Conservation (phyloP, 1,284 basidiomycete genomes). For the Peniophora sp. region DNA sequence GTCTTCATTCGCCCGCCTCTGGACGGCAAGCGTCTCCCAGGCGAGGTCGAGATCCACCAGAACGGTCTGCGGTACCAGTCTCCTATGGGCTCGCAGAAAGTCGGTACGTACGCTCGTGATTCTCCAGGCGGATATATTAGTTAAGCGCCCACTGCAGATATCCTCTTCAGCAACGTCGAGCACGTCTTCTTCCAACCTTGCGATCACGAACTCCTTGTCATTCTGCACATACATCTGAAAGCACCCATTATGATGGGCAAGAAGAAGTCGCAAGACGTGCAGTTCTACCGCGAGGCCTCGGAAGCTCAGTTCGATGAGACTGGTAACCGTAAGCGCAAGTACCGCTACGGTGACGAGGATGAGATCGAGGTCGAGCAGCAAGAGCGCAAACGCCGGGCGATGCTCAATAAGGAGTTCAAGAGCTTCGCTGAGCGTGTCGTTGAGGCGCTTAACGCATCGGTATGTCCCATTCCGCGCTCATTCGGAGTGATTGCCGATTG, state of each 20-base stretch:
- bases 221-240: conserved; percentile 91
- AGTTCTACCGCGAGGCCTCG: conserved; percentile 97
- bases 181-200: conserved; percentile 99
- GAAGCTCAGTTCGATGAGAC: conserved; percentile 99
- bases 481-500: not conserved
- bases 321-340: conserved; percentile 96
- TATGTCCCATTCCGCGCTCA: conserved; percentile 26
- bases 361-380: conserved; percentile 99
- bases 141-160: conserved; percentile 42
- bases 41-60: conserved; percentile 96
- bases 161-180: conserved; percentile 96
- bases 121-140: not conserved
- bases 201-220: conserved; percentile 92
- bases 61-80: conserved; percentile 95
- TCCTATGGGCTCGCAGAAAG: conserved; percentile 82
- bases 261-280: conserved; percentile 97
- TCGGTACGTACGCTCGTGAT: conserved; percentile 55
- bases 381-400: conserved; percentile 82
- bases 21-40: conserved; percentile 88
- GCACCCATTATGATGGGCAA: conserved; percentile 98
- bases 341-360: conserved; percentile 97
- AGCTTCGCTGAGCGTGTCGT: conserved; percentile 90
- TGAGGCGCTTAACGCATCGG: conserved; percentile 72
- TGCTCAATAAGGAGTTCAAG: conserved; percentile 95
- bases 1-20: conserved; percentile 91